Base-by-base conservation (phyloP, 129 eudicot species). In the Daucus carota region DNA sequence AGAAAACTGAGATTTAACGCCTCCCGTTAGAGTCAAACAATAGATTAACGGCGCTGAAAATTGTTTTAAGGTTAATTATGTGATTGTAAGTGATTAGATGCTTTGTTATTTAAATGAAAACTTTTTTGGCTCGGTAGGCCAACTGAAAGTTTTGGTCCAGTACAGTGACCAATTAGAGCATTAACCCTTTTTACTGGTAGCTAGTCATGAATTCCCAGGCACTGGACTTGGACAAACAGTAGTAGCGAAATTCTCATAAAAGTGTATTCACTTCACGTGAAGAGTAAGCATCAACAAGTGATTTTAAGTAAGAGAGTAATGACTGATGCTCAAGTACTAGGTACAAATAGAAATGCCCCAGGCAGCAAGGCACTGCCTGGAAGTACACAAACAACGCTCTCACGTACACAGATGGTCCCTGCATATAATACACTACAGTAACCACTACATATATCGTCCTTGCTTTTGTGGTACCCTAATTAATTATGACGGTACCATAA, bases 271-370 rank as follows among this genome's bases (percentile, higher is more conserved):
- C 20, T 42, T 83, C 80, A 47, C 22, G 45, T 83, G 78, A 14
- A 50, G 50, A 46, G 85, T 78, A 28, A 44, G 34, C 74, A 75
- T 75, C 70, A 70, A 67, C 70, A 60, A 73, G 46, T 68, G 5
- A 45, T 29, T 46, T 10, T 48, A 47, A 46, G 40, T 60, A 50
- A 44, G 31, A 47, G 13, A 74, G 70, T 9, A 73, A 63, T 65
- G 31, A 41, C 44, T 42, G 44, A 14, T 29, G 54, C 52, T 47
- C 17, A 47, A 50, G 62, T 54, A 54, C 50, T 22, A 38, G 52
- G 48, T 54, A 63, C 73, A 79, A 76, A 66, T 33, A 70, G 81
- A 73, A 81, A 74, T 80, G 29, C 78, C 80, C 60, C 29, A 18
- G n/a, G 70, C 28, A 29, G 26, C 60, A 33, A 65, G 83, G 74